phyloP scores from a whole-genome alignment of 192 early-diverging fungal genomes.

The Radiomyces spectabilis region DNA sequence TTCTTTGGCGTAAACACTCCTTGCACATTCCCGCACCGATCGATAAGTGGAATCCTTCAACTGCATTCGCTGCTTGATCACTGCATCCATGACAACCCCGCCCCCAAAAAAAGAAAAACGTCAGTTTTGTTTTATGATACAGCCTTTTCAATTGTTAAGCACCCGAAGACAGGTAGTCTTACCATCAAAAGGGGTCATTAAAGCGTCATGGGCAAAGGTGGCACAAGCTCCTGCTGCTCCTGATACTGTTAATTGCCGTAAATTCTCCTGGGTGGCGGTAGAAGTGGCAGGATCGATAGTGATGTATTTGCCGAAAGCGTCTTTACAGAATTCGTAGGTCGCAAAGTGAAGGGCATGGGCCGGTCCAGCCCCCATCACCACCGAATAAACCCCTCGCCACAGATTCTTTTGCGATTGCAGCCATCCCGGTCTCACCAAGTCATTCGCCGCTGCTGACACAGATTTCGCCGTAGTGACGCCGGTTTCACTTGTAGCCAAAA shows the following conservation, averaged over 20 bases:
- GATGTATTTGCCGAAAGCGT: constrained; percentile 36
- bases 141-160: no score
- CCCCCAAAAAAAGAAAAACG: no score
- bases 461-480: constrained; percentile 21
- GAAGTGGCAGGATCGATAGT: constrained; percentile 11
- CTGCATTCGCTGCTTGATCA: constrained; percentile 97
- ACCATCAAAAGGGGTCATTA: constrained; percentile 98
- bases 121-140: not conserved
- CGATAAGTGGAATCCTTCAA: constrained; percentile 65
- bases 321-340: constrained; percentile 87
- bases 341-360: constrained; percentile 95
- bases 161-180: no score
- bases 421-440: no score
- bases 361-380: constrained; percentile 88
- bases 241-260: constrained; percentile 54
- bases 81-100: no score
- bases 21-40: constrained; percentile 63
- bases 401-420: constrained; percentile 49
- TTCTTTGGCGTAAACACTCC: constrained; percentile 61
- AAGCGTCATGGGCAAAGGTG: constrained; percentile 76
- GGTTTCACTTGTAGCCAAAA: constrained; percentile 62
- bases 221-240: constrained; percentile 81
- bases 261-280: constrained; percentile 29
- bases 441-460: no score
- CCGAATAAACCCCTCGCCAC: constrained; percentile 89